Percentiles rank a stretch among this genome's conserved stretches.
phyloP scores from a whole-genome alignment of 495 filamentous ascomycete species.

The Mytilinidion resinicola region DNA sequence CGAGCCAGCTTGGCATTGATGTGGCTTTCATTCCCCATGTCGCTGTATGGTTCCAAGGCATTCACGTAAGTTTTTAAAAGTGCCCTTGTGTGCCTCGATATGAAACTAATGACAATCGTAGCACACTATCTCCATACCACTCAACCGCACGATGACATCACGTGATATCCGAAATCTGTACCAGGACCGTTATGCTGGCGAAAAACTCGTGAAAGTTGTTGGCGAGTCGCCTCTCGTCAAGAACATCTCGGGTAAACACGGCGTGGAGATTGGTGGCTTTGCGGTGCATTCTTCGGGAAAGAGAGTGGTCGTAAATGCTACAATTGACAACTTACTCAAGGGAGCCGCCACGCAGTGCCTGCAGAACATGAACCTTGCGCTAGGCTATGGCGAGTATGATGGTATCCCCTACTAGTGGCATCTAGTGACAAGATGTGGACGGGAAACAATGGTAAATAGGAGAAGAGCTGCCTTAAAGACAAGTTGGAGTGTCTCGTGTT shows the following conservation, averaged over 20 bases:
- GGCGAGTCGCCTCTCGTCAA: slow-evolving; percentile 87
- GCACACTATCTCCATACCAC: slow-evolving; percentile 85
- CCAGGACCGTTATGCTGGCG: slow-evolving; percentile 91
- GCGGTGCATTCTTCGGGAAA: slow-evolving; percentile 82
- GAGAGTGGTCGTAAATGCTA: slow-evolving; percentile 88
- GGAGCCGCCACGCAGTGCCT: slow-evolving; percentile 94
- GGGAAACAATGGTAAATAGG: no score
- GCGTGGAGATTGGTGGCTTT: slow-evolving; percentile 92
- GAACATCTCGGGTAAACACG: slow-evolving; percentile 82
- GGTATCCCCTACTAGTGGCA: slow-evolving; percentile 58
- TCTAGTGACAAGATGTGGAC: no score
- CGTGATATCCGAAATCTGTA: slow-evolving; percentile 92
- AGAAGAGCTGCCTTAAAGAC: no score
- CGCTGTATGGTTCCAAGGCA: slow-evolving; percentile 95
- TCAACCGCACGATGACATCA: slow-evolving; percentile 74
- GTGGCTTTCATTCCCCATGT: slow-evolving; percentile 94
- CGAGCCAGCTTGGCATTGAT: slow-evolving; percentile 63
- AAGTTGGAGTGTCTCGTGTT: no score
- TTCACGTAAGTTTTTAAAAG: slow-evolving; percentile 46
- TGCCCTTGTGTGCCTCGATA: not conserved
- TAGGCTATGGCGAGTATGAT: slow-evolving; percentile 89
- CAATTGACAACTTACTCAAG: slow-evolving; percentile 97
- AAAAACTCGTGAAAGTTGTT: slow-evolving; percentile 85
- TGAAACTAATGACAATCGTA: slow-evolving; percentile 16
- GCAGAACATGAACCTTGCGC: slow-evolving; percentile 95